A percentile compares a stretch with the other conserved stretches of the same genome.
phyloP scores from a whole-genome alignment of 2,329 filamentous ascomycete species.

The Claviceps arundinis region DNA sequence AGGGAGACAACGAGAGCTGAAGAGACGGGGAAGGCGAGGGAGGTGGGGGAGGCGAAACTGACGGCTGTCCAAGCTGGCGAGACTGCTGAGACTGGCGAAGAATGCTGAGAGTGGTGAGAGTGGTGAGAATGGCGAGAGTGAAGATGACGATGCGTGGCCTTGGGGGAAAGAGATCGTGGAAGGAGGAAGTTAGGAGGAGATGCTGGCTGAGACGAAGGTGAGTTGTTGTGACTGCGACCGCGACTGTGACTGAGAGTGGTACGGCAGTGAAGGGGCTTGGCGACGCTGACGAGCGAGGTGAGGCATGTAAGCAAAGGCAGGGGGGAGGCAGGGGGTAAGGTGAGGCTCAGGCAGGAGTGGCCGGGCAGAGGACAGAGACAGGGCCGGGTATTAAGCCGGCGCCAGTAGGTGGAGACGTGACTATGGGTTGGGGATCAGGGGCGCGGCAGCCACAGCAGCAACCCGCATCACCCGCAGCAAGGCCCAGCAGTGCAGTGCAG shows the following conservation, averaged over 20 bases:
- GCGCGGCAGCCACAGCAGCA: neutral
- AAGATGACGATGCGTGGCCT: constrained; percentile 8
- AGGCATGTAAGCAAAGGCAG: neutral
- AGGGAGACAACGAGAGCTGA: constrained; percentile 5
- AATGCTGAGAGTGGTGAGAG: constrained; percentile 7
- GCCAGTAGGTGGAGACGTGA: neutral
- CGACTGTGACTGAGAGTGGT: constrained; percentile 9
- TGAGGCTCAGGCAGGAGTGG: neutral
- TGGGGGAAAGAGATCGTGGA: constrained; percentile 5
- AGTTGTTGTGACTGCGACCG: constrained; percentile 16
- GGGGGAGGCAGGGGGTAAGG: too few species aligned
- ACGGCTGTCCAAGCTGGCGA: constrained; percentile 8
- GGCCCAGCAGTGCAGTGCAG: neutral
- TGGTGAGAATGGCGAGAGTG: constrained; percentile 6
- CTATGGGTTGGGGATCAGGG: neutral
- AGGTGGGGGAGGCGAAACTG: constrained; percentile 6
- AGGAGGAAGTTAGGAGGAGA: constrained; percentile 15
- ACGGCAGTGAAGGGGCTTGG: neutral
- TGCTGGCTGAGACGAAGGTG: constrained; percentile 22
- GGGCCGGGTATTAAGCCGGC: neutral
- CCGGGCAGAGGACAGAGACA: neutral
- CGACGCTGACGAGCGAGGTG: neutral
- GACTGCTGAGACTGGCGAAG: constrained; percentile 7
- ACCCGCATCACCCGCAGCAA: too few species aligned
- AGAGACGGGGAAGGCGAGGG: constrained; percentile 6